phyloP scores from a whole-genome alignment of 257 asterid species.

The Perilla frutescens region DNA sequence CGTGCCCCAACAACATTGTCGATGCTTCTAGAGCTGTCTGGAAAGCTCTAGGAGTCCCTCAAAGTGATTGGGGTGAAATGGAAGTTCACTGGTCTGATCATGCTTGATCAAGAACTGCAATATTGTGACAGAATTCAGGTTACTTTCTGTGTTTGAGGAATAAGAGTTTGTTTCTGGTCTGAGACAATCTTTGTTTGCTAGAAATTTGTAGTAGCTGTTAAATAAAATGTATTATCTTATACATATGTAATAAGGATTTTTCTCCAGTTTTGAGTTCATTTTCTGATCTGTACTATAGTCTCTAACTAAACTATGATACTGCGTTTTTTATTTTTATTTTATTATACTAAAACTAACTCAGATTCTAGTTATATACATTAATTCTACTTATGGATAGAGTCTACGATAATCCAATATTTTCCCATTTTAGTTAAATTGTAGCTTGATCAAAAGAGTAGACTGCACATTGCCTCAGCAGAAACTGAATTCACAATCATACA shows the following conservation, averaged over 20 bases:
- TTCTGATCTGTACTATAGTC: not conserved
- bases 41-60: conserved; percentile 46
- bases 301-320: too few species aligned
- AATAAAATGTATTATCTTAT: not conserved
- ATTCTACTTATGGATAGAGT: too few species aligned
- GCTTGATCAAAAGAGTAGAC: not conserved
- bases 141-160: too few species aligned
- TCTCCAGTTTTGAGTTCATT: not conserved
- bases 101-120: conserved; percentile 18
- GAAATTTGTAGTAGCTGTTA: too few species aligned
- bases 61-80: conserved; percentile 36
- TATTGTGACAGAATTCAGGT: not conserved
- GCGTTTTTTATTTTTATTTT: too few species aligned
- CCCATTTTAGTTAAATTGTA: not conserved
- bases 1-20: conserved; percentile 49
- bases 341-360: too few species aligned
- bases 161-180: too few species aligned
- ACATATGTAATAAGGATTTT: not conserved
- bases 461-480: not conserved
- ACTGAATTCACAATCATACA: not conserved
- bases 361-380: not conserved
- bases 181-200: too few species aligned
- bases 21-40: conserved; percentile 56
- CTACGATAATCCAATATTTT: too few species aligned
- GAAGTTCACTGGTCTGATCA: conserved; percentile 41